Base-by-base conservation (phyloP, 1,284 basidiomycete species). In the Cryptococcus neoformans region DNA sequence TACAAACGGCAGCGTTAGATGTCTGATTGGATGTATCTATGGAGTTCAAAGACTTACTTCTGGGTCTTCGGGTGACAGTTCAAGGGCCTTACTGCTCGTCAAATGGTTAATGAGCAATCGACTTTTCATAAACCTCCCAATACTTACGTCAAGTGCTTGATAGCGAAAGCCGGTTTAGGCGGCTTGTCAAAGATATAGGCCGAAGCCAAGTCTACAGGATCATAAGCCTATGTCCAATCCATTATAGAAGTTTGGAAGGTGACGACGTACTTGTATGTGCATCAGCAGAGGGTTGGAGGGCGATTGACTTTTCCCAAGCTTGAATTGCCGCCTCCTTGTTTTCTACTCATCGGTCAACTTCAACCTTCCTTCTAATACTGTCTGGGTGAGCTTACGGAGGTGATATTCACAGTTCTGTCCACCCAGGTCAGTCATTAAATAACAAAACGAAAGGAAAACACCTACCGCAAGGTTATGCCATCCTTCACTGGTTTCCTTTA, bases 181-280 rank as follows among this genome's bases (percentile, higher is more conserved):
- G 89, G 85, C 72, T 85, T 83, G 52, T 89, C 89, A 70, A 95
- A 86, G 69, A 96, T 90, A 78, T 96, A 96, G 61, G 93, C 93
- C 67, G 89, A 93, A 44, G 93, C 93, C 44, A 97, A 81, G 80
- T 94, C 91, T 93, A 67, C 9, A 2, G 12, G 17, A 51, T 14
- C 37, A 40, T 49, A 7, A 17, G 21, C 35, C 36, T 1, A 28
- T 35, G 9, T 51, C 28, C 37, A 21, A 38, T 10, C 14, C 7
- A 16, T 16, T 16, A 5, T 9, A n/a, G 17, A 49, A 17, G 8
- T 36, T 37, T 8, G 3, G 35, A 3, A 16, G 50, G 14, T 16
- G 16, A 6, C 34, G 47, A 81, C 85, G 67, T 72, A 92, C 93
- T 96, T 35, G 91, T 95, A 78, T 96, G 92, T 17, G 92, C 88